These are phyloP conservation scores for Planoprotostelium fungivorum DNA, from an alignment of 78 protist genomes.

Conservation along the genomic window DNA sequence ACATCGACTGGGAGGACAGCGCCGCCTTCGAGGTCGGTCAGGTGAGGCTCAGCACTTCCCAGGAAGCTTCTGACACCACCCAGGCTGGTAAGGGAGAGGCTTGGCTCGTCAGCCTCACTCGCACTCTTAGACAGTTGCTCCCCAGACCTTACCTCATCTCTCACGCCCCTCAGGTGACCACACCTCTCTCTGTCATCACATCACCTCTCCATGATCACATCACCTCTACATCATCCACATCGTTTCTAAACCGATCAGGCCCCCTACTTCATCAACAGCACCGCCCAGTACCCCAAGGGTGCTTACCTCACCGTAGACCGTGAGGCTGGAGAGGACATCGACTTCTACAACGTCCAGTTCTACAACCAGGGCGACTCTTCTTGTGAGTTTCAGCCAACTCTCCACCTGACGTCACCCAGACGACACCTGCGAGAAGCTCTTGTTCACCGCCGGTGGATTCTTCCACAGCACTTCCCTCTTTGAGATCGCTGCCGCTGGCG, in stretches of 20 bases:
- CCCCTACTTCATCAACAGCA: neutral
- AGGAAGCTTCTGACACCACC: no score
- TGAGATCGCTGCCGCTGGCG: neutral
- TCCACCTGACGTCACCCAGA: neutral
- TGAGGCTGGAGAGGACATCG: neutral
- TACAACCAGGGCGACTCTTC: conserved; percentile 8
- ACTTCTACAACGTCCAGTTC: conserved; percentile 9
- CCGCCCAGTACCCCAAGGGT: neutral
- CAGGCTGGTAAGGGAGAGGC: neutral
- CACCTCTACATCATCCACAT: no score
- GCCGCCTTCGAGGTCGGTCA: conserved; percentile 6
- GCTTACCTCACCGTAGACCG: neutral
- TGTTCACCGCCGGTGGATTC: neutral
- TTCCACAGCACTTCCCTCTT: neutral
- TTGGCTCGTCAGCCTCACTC: neutral
- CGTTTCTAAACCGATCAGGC: no score
- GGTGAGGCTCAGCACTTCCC: neutral
- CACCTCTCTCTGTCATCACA: no score
- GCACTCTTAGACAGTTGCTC: neutral
- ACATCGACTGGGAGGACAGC: conserved; percentile 6
- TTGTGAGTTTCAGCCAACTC: neutral
- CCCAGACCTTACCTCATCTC: neutral
- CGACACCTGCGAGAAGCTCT: neutral
- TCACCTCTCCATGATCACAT: no score
- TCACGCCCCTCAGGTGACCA: conserved; percentile 8